Evolutionary conservation across 768 basidiomycete genomes (phyloP), one percentile per base, ranked within the genome.

Genomic region (Suillus sp.): DNA sequence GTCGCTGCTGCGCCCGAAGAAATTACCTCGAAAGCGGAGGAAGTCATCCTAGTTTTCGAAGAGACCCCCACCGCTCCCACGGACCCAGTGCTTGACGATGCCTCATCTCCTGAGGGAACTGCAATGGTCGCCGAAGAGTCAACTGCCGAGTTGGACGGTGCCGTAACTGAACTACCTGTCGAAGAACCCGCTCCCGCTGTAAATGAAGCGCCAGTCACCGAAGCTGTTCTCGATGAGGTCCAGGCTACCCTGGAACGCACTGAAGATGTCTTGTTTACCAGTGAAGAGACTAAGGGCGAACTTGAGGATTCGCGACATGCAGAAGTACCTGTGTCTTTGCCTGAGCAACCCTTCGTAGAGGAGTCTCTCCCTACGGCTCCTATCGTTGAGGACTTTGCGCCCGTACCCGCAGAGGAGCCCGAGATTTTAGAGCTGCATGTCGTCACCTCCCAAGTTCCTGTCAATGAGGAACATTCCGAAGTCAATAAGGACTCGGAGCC

Each of bases 361-460:
- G 50, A 51, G 30, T 51, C 30, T 32, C 27, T 51, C 5, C 30
- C 18, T 32, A 20, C 18, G 8, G 37, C 34, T 62, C 32, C 18
- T 9, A 34, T 43, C 9, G 56, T 34, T 5, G 56, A 50, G 3
- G 60, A 51, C 20, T 27, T 54, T 16, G 6, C 20, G 20, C 1
- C 32, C 11, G 63, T 48, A n/a, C 38, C 20, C 18, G 47, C 50
- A n/a, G 61, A 62, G 35, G 60, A 62, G 25, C 22, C 40, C 4
- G 65, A 38, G 45, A 43, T 35, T 22, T 54, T 22, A 54, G 53
- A 35, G n/a, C 7, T 14, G 34, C n/a, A n/a, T 54, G 53, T 35
- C 20, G 13, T 35, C 6, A 22, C 34, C 13, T 35, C 34, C n/a
- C 53, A 54, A 35, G n/a, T 54, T 16, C 34, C 10, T 34, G n/a